These are phyloP conservation scores for Beauveria sp. DNA, from an alignment of 2,329 filamentous ascomycete genomes.

Conservation along the genomic window DNA sequence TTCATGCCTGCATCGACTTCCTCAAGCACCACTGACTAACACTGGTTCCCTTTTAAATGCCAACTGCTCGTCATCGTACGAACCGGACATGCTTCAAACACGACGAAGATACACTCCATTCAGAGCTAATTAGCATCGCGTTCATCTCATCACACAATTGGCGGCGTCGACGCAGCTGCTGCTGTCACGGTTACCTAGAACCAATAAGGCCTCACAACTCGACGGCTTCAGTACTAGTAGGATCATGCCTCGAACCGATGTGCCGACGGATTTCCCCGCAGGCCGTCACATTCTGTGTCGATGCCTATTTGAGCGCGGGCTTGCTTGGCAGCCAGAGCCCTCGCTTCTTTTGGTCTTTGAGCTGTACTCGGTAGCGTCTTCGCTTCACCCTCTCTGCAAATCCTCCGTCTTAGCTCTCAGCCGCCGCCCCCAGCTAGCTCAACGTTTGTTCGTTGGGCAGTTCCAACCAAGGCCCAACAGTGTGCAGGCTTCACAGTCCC, in stretches of 20 bases:
- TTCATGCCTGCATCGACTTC: background rate
- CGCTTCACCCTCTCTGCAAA: background rate
- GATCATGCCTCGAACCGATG: background rate
- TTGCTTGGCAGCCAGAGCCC: background rate
- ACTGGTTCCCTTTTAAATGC: background rate
- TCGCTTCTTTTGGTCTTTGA: background rate
- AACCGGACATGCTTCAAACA: background rate
- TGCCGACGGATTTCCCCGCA: background rate
- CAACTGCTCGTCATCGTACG: background rate
- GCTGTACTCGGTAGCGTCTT: background rate
- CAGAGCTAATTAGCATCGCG: background rate
- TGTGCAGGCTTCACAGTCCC: background rate
- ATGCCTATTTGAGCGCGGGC: background rate
- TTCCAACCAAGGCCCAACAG: background rate
- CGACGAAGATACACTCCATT: background rate
- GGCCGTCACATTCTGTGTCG: background rate
- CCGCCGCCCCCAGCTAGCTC: background rate
- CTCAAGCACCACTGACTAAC: background rate
- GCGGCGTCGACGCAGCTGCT: background rate
- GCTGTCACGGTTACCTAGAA: background rate
- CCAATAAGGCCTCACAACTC: background rate
- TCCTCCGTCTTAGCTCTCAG: background rate
- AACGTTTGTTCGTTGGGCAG: background rate
- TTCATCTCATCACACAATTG: background rate
- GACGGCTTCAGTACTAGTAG: background rate